phyloP scores from a whole-genome alignment of 495 filamentous ascomycete species.

The Cenococcum geophilum region DNA sequence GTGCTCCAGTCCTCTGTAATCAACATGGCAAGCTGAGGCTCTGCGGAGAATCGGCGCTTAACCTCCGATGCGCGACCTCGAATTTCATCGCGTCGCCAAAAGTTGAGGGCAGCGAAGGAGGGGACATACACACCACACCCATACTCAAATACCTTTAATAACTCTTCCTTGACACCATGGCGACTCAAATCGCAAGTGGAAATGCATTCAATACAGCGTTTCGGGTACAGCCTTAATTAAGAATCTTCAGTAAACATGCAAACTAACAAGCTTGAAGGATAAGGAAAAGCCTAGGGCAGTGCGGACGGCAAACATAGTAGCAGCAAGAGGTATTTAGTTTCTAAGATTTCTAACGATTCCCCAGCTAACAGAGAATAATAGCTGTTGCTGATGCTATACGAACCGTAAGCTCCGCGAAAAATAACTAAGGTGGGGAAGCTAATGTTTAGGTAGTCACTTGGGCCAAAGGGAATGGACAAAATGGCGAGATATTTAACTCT shows the following conservation, averaged over 20 bases:
- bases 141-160: slow-evolving; percentile 7
- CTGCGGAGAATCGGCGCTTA: slow-evolving; percentile 8
- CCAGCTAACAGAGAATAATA: slow-evolving; percentile 35
- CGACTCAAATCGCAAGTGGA: slow-evolving; percentile 45
- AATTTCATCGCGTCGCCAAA: slow-evolving; percentile 11
- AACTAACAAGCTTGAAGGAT: slow-evolving; percentile 55
- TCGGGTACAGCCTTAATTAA: slow-evolving; percentile 52
- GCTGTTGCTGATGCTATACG: slow-evolving; percentile 96
- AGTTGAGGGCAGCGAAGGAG: slow-evolving; percentile 11
- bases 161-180: slow-evolving; percentile 20
- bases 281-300: slow-evolving; percentile 99
- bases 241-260: slow-evolving; percentile 17
- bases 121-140: slow-evolving; percentile 2
- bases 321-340: slow-evolving; percentile 71
- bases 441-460: slow-evolving; percentile 51
- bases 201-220: slow-evolving; percentile 64
- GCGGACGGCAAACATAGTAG: slow-evolving; percentile 89
- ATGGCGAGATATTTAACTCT: slow-evolving; percentile 47
- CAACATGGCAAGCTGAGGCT: slow-evolving; percentile 3
- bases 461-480: slow-evolving; percentile 88
- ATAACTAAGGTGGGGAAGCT: slow-evolving; percentile 3
- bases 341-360: neutral
- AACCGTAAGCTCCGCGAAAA: slow-evolving; percentile 50
- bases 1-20: neutral
- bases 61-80: slow-evolving; percentile 10